A percentile compares a stretch with the other conserved stretches of the same genome.
phyloP scores from a whole-genome alignment of 495 filamentous ascomycete genomes.

The Penicillium canescens region DNA sequence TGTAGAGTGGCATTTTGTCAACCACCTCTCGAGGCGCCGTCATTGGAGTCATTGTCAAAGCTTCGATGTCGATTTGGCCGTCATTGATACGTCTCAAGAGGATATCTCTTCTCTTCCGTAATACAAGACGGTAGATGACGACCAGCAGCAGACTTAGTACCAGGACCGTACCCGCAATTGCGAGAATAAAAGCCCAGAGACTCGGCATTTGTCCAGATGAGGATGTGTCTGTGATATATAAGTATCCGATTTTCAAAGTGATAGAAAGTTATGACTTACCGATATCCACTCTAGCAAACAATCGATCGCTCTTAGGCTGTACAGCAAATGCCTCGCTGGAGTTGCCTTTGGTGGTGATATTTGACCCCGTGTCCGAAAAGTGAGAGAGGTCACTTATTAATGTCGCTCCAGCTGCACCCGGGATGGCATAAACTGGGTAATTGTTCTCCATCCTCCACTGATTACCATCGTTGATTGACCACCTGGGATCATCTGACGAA shows the following conservation, averaged over 20 bases:
- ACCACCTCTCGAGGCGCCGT: slow-evolving; percentile 69
- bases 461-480: slow-evolving; percentile 64
- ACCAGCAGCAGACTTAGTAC: slow-evolving; percentile 64
- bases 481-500: slow-evolving; percentile 52
- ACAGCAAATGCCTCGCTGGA: slow-evolving; percentile 13
- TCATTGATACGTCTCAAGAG: slow-evolving; percentile 68
- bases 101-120: slow-evolving; percentile 61
- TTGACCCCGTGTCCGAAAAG: slow-evolving; percentile 70
- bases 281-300: slow-evolving; percentile 64
- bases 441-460: slow-evolving; percentile 62
- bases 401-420: slow-evolving; percentile 59
- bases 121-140: slow-evolving; percentile 70
- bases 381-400: slow-evolving; percentile 71
- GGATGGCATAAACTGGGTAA: slow-evolving; percentile 85
- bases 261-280: slow-evolving; percentile 43
- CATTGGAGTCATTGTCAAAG: slow-evolving; percentile 72
- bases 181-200: slow-evolving; percentile 81
- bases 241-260: neutral
- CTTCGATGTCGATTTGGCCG: slow-evolving; percentile 80
- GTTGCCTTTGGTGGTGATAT: slow-evolving; percentile 27
- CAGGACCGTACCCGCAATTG: slow-evolving; percentile 74
- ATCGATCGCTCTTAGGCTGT: slow-evolving; percentile 52
- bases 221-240: neutral
- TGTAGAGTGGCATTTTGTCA: slow-evolving; percentile 70
- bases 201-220: slow-evolving; percentile 50